Base-by-base conservation (phyloP, 202 grass and related monocot genomes). In the Musa balbisiana region DNA sequence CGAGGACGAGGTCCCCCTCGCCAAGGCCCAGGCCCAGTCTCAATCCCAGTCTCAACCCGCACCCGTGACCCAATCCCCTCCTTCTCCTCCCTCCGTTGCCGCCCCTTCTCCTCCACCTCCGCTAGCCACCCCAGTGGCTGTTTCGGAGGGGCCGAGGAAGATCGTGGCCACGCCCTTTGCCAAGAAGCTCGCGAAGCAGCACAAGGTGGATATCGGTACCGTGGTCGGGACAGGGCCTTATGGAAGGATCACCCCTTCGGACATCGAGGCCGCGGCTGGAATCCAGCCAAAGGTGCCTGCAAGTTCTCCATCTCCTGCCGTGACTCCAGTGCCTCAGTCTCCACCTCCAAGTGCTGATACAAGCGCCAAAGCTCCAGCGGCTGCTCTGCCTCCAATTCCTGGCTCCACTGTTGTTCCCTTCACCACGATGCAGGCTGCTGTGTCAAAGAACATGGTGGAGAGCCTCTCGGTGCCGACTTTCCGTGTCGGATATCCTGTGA, bases 361-460 rank as follows among this genome's bases (percentile, higher is more conserved):
- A 56, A 54, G 84, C 0, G 74, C 72, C 52, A 78, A 83, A 65
- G 71, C 67, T 51, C 77, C 85, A 56, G 69, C 87, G 0, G 80
- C 83, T 64, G 27, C 84, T 23, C 76, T 83, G 19, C 86, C 84
- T 49, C 84, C 79, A 9, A 55, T 89, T 60, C 81, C 84, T 55
- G 90, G 90, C 53, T 86, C 76, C 33, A 88, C 58, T 1, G 74
- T 89, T 73, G 88, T 92, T 29, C 87, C 88, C 52, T 98, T 98
- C 74, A 93, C 90, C 8, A 73, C 91, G 29, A 94, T 93, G 94
- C 94, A 93, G 86, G 53, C 64, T 0, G 88, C 88, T 16, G 87
- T 98, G 69, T 91, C 86, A 71, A 93, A 88, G 88, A 98, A 93
- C 85, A 98, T 98, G 94, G 55, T 92, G 71, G 94, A 89, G 58